A percentile compares a stretch with the other conserved stretches of the same genome.
phyloP scores from a whole-genome alignment of 1,139 yeast species.

The Eremothecium gossypii region DNA sequence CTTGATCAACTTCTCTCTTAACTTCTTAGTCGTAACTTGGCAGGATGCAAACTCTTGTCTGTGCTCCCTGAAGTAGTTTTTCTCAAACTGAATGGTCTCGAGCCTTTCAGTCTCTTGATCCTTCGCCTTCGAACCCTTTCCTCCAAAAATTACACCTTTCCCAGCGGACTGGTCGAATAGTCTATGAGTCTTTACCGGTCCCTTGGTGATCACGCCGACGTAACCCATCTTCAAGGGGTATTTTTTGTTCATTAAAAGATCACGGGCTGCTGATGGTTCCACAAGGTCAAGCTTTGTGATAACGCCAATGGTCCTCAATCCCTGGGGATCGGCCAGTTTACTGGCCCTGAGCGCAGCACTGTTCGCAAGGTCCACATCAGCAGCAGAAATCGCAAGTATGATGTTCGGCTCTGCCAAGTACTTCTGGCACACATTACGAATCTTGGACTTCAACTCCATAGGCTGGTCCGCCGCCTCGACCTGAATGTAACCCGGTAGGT shows the following conservation, averaged over 20 bases:
- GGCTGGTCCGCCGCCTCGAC: slow-evolving; percentile 97
- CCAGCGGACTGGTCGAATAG: slow-evolving; percentile 16
- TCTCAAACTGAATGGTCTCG: slow-evolving; percentile 61
- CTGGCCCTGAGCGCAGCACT: slow-evolving; percentile 91
- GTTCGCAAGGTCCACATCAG: slow-evolving; percentile 95
- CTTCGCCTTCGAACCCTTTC: slow-evolving; percentile 15
- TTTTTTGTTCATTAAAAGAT: slow-evolving; percentile 61
- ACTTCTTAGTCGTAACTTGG: slow-evolving; percentile 63
- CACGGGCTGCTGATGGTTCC: slow-evolving; percentile 61
- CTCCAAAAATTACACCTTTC: slow-evolving; percentile 29
- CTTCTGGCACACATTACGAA: slow-evolving; percentile 68
- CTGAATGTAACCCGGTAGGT: slow-evolving; percentile 95
- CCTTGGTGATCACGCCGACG: slow-evolving; percentile 88
- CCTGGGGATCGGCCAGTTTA: slow-evolving; percentile 85
- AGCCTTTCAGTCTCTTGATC: slow-evolving; percentile 11
- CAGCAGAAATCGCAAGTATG: slow-evolving; percentile 91
- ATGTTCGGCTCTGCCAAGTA: slow-evolving; percentile 89
- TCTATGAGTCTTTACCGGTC: slow-evolving; percentile 36
- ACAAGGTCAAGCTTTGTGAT: slow-evolving; percentile 89
- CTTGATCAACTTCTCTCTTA: slow-evolving; percentile 73
- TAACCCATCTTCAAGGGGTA: slow-evolving; percentile 94
- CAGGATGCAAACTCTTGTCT: slow-evolving; percentile 55
- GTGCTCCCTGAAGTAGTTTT: slow-evolving; percentile 48
- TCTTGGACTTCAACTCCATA: slow-evolving; percentile 64
- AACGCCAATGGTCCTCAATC: slow-evolving; percentile 93